Percentiles rank a stretch among this genome's conserved stretches.
Conservation (phyloP, 2,329 filamentous ascomycete species). For the Zasmidium cellare region DNA sequence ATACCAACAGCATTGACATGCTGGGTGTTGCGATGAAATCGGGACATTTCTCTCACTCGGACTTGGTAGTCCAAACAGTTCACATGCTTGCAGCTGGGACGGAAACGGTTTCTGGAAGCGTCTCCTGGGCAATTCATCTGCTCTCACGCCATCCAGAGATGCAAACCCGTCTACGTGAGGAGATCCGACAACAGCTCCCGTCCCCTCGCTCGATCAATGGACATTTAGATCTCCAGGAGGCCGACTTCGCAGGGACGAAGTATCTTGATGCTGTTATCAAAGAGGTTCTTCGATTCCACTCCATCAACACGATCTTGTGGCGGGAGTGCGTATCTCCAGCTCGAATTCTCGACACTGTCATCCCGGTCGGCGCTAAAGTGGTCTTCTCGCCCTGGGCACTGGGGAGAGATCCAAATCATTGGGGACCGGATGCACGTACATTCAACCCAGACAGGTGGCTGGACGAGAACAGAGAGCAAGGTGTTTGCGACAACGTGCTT, state of each 20-base stretch:
- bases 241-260: constrained; percentile 1
- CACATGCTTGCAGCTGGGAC: constrained; percentile 16
- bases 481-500: neutral
- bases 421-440: constrained; percentile 5
- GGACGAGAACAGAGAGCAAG: neutral
- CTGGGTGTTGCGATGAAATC: constrained; percentile 8
- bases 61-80: constrained; percentile 11
- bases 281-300: constrained; percentile 17
- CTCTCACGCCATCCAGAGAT: constrained; percentile 10
- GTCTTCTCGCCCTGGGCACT: constrained; percentile 9
- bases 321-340: constrained; percentile 5
- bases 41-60: constrained; percentile 3
- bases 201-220: neutral
- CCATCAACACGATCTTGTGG: constrained; percentile 19
- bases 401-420: constrained; percentile 3
- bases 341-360: neutral
- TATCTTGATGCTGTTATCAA: constrained; percentile 19
- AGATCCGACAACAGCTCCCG: constrained; percentile 9
- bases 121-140: constrained; percentile 17
- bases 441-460: constrained; percentile 14
- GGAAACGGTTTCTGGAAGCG: constrained; percentile 7
- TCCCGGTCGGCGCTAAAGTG: constrained; percentile 8
- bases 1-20: constrained; percentile 6
- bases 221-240: neutral
- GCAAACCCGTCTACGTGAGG: constrained; percentile 12